These are phyloP conservation scores for Heliamphora exappendiculata DNA, from an alignment of 148 eudicot genomes.

Conservation along the genomic window DNA sequence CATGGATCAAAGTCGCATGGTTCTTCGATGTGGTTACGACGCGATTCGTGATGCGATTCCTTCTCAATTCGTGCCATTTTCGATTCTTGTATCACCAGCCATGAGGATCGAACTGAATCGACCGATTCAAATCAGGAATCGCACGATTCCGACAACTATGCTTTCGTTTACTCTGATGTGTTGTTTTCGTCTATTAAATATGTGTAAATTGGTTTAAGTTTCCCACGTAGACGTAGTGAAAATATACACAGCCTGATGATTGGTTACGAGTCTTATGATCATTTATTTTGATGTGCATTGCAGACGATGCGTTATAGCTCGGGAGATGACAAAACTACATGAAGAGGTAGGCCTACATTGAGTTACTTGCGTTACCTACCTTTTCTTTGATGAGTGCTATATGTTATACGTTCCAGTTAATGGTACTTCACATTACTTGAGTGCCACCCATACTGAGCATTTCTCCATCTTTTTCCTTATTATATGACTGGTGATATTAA, in stretches of 20 bases:
- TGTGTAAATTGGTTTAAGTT: too few species aligned
- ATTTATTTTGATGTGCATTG: constrained; percentile 18
- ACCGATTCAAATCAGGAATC: too few species aligned
- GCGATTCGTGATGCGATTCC: too few species aligned
- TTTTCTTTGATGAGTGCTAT: background rate
- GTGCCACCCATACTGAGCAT: background rate
- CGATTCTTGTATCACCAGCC: too few species aligned
- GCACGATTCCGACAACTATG: too few species aligned
- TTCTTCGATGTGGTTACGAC: too few species aligned
- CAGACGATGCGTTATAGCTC: constrained; percentile 91
- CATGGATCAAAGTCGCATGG: too few species aligned
- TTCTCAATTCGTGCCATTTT: too few species aligned
- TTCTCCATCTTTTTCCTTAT: background rate
- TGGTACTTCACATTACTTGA: background rate
- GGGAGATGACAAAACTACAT: constrained; percentile 93
- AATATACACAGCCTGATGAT: background rate
- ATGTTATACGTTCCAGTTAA: background rate
- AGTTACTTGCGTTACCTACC: background rate
- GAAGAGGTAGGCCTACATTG: constrained; percentile 64
- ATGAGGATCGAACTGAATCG: too few species aligned
- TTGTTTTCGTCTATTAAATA: too few species aligned
- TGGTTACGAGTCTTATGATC: background rate
- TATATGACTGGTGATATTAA: background rate
- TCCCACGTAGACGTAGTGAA: too few species aligned
- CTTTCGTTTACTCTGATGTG: too few species aligned